Evolutionary conservation across 108 stramenopile genomes (phyloP).

Genomic region (Cylindrotheca closterium): DNA sequence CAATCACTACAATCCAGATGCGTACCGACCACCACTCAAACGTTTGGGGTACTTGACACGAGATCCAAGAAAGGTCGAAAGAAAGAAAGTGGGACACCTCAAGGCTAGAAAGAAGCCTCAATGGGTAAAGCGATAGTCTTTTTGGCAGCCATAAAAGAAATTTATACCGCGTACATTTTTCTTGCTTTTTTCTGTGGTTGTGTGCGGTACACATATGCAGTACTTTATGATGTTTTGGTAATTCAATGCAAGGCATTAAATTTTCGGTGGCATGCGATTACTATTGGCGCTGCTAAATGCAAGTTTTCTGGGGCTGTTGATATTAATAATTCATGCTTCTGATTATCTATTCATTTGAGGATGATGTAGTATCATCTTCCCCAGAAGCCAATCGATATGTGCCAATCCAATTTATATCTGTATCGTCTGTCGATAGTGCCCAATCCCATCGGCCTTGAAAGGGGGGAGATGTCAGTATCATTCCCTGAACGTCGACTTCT

Average conservation of each 20-base stretch:
- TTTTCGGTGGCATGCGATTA: too few species aligned
- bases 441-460: conserved; percentile 52
- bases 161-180: too few species aligned
- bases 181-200: too few species aligned
- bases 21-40: conserved; percentile 88
- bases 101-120: conserved; percentile 97
- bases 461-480: conserved; percentile 55
- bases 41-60: conserved; percentile 87
- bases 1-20: conserved; percentile 89
- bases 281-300: too few species aligned
- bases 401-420: conserved; percentile 87
- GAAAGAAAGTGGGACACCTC: conserved; percentile 94
- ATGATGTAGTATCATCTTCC: too few species aligned
- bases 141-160: too few species aligned
- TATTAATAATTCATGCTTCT: too few species aligned
- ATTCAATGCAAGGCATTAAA: too few species aligned
- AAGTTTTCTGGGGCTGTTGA: too few species aligned
- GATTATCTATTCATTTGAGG: too few species aligned
- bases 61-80: conserved; percentile 95
- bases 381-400: conserved; percentile 49
- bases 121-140: conserved; percentile 94
- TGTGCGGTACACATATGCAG: too few species aligned
- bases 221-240: too few species aligned
- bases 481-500: conserved; percentile 37
- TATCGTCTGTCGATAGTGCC: conserved; percentile 60